Conservation (phyloP, 805 yeast species). For the Lachancea nothofagi region DNA sequence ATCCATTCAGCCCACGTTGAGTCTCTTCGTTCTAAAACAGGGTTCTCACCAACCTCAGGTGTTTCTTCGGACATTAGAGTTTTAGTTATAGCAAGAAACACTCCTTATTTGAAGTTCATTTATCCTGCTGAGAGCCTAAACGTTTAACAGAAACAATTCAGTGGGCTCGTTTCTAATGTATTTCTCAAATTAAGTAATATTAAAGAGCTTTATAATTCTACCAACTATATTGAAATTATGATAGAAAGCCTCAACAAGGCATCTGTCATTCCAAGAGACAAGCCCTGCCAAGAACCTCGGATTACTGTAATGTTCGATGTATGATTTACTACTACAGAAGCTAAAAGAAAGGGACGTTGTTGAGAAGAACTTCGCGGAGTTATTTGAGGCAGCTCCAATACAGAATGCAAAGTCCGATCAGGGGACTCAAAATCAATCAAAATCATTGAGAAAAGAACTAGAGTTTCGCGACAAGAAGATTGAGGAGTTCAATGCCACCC, state of each 20-base stretch:
- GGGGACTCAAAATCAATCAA: background rate
- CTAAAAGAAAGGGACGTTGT: conserved; percentile 17
- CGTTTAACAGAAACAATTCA: too few relatives aligned
- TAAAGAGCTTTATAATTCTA: too few relatives aligned
- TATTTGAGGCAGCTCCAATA: conserved; percentile 14
- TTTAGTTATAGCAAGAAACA: background rate
- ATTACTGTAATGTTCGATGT: conserved; percentile 12
- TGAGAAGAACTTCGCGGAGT: conserved; percentile 20
- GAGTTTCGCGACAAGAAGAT: conserved; percentile 24
- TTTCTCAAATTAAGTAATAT: too few relatives aligned
- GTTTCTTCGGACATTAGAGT: background rate
- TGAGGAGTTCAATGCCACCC: conserved; percentile 23
- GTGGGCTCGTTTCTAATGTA: too few relatives aligned
- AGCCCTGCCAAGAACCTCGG: too few relatives aligned
- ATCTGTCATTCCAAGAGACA: background rate
- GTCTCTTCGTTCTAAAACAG: background rate
- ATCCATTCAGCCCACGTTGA: background rate
- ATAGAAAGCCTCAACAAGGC: too few relatives aligned
- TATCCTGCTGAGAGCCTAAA: too few relatives aligned
- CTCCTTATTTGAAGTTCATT: too few relatives aligned
- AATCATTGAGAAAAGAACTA: conserved; percentile 16
- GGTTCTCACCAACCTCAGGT: background rate
- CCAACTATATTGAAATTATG: too few relatives aligned
- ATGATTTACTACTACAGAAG: conserved; percentile 13
- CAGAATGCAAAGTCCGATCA: background rate